phyloP scores from a whole-genome alignment of 345 rosid genomes.

The Anastatica hierochuntica region DNA sequence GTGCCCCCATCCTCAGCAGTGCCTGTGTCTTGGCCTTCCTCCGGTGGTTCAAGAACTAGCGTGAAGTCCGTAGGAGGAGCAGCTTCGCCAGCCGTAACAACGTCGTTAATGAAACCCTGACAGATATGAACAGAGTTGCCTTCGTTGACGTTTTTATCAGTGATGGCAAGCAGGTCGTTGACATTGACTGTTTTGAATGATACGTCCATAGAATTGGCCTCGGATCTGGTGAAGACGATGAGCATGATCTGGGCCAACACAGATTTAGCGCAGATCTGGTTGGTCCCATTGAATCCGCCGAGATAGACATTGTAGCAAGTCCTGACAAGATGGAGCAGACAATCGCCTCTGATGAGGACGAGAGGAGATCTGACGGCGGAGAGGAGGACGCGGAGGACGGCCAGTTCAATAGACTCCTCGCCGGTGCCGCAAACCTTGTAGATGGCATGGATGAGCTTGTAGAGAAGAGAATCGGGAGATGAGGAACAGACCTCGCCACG shows the following conservation, averaged over 20 bases:
- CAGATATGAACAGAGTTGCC: slow-evolving; percentile 68
- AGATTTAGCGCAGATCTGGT: slow-evolving; percentile 92
- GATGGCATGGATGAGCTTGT: slow-evolving; percentile 37
- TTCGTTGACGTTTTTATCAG: slow-evolving; percentile 88
- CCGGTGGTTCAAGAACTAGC: too few relatives aligned
- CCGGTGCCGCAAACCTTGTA: slow-evolving; percentile 57
- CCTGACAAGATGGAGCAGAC: slow-evolving; percentile 58
- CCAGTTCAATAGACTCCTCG: slow-evolving; percentile 66
- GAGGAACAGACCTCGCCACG: slow-evolving; percentile 52
- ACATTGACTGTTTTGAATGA: slow-evolving; percentile 48
- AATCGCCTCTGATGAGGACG: slow-evolving; percentile 74
- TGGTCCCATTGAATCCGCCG: slow-evolving; percentile 69
- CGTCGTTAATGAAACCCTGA: slow-evolving; percentile 71
- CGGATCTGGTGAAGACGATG: slow-evolving; percentile 59
- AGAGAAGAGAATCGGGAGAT: slow-evolving; percentile 22
- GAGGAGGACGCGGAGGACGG: slow-evolving; percentile 67
- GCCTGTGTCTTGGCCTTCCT: too few relatives aligned
- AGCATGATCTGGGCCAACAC: slow-evolving; percentile 83
- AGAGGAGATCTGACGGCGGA: slow-evolving; percentile 69
- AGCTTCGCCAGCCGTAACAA: slow-evolving; percentile 59
- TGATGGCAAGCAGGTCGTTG: slow-evolving; percentile 51
- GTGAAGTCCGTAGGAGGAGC: slow-evolving; percentile 20
- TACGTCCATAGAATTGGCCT: slow-evolving; percentile 61
- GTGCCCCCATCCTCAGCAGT: too few relatives aligned
- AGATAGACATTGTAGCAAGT: slow-evolving; percentile 89